phyloP scores from a whole-genome alignment of 371 early-diverging fungal genomes.

The Blakeslea trispora region DNA sequence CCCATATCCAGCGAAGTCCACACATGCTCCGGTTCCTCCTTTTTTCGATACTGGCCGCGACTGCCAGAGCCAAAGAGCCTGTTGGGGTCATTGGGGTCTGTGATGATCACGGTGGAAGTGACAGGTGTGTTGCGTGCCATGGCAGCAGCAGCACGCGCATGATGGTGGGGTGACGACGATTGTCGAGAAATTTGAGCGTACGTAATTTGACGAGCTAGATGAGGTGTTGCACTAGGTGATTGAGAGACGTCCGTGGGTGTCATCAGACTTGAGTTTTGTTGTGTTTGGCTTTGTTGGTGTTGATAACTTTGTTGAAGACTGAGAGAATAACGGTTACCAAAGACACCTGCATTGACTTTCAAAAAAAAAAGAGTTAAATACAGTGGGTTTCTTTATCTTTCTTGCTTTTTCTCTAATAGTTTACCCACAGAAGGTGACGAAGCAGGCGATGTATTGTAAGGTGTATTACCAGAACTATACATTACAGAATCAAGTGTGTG shows the following conservation, averaged over 20 bases:
- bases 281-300: conserved; percentile 6
- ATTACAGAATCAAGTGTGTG: too few relatives aligned
- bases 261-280: conserved; percentile 6
- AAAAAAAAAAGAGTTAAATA: conserved; percentile 15
- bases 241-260: background rate
- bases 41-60: conserved; percentile 9
- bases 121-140: conserved; percentile 51
- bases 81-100: conserved; percentile 64
- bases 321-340: conserved; percentile 5
- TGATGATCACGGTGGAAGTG: conserved; percentile 61
- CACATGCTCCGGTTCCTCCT: conserved; percentile 28
- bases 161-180: conserved; percentile 84
- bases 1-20: conserved; percentile 92
- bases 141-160: conserved; percentile 83
- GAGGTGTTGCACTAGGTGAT: conserved; percentile 24
- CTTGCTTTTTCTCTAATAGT: too few relatives aligned
- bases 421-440: conserved; percentile 25
- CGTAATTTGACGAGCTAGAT: conserved; percentile 74
- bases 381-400: too few relatives aligned
- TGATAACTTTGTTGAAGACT: background rate
- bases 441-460: conserved; percentile 17
- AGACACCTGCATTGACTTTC: background rate
- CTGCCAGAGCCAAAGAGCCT: conserved; percentile 29
- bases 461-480: background rate
- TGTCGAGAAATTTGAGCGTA: conserved; percentile 76